phyloP scores from a whole-genome alignment of 2,329 filamentous ascomycete genomes.

The Chaetoscypha palmicola region DNA sequence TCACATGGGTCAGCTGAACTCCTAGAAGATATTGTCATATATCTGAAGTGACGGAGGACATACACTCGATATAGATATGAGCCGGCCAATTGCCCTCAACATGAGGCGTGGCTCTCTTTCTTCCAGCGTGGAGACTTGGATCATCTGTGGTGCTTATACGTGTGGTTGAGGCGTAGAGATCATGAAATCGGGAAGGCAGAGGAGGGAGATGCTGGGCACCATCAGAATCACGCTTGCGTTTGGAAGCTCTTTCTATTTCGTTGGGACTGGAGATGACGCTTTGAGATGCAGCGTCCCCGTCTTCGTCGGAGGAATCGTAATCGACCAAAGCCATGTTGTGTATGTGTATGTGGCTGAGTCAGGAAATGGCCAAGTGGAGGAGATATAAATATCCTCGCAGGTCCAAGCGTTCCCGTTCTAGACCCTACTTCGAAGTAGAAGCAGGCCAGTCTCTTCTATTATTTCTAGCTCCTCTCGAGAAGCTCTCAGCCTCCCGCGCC shows the following conservation, averaged over 20 bases:
- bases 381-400: too few relatives aligned
- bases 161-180: slow-evolving; percentile 79
- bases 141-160: slow-evolving; percentile 75
- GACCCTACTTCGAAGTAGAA: neutral
- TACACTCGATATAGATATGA: slow-evolving; percentile 91
- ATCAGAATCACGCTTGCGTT: slow-evolving; percentile 29
- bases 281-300: slow-evolving; percentile 15
- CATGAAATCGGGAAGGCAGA: slow-evolving; percentile 73
- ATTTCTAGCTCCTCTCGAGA: too few relatives aligned
- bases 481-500: too few relatives aligned
- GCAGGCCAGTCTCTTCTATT: neutral
- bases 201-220: slow-evolving; percentile 49
- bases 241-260: slow-evolving; percentile 26
- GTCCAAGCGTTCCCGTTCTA: neutral
- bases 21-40: neutral
- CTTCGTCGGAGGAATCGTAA: slow-evolving; percentile 51
- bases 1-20: slow-evolving; percentile 30
- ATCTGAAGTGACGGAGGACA: slow-evolving; percentile 30
- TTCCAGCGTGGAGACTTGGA: slow-evolving; percentile 75
- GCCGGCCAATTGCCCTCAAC: slow-evolving; percentile 86
- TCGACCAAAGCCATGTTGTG: slow-evolving; percentile 55
- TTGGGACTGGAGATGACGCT: neutral
- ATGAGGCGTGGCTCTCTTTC: slow-evolving; percentile 76
- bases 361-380: neutral
- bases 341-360: neutral